These are phyloP conservation scores for Raffaelea albimanens DNA, from an alignment of 2,329 filamentous ascomycete species.

Conservation along the genomic window DNA sequence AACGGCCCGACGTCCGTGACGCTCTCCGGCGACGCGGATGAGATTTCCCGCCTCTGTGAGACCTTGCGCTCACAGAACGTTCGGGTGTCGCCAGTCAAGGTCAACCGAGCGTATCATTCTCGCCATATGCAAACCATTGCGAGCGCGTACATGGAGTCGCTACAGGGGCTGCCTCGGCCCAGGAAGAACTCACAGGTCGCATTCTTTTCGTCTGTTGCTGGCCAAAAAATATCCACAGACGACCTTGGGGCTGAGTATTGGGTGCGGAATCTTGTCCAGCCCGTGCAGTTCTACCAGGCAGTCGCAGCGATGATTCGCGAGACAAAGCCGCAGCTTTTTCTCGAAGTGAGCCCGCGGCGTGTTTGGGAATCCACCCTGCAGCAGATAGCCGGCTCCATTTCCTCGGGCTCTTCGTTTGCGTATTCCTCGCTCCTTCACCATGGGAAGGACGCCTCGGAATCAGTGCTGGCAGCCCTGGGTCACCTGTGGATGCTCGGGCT, in stretches of 20 bases:
- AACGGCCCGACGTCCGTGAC: conserved; percentile 28
- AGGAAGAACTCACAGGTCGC: not conserved
- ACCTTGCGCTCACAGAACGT: conserved; percentile 7
- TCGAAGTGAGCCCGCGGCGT: conserved; percentile 13
- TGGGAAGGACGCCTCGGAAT: conserved; percentile 5
- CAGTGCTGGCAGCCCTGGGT: conserved; percentile 6
- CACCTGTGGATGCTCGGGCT: conserved; percentile 10
- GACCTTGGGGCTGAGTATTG: conserved; percentile 19
- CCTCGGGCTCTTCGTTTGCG: not conserved
- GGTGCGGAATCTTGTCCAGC: conserved; percentile 24
- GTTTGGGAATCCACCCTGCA: conserved; percentile 11
- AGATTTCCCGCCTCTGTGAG: conserved; percentile 6
- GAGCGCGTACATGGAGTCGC: conserved; percentile 10
- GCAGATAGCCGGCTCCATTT: conserved; percentile 3
- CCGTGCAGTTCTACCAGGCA: conserved; percentile 23
- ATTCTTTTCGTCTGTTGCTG: conserved; percentile 17
- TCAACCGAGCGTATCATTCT: conserved; percentile 21
- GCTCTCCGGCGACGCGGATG: conserved; percentile 18
- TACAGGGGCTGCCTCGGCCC: conserved; percentile 2
- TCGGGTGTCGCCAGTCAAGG: conserved; percentile 11
- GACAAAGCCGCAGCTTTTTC: conserved; percentile 4
- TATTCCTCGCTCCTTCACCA: conserved; percentile 11
- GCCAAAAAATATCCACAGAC: conserved; percentile 1
- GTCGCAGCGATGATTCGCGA: conserved; percentile 10
- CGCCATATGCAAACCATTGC: conserved; percentile 17